Evolutionary conservation across 208 protist genomes (phyloP), one percentile per base, ranked within the genome.

Genomic region (Leishmania lainsoni): DNA sequence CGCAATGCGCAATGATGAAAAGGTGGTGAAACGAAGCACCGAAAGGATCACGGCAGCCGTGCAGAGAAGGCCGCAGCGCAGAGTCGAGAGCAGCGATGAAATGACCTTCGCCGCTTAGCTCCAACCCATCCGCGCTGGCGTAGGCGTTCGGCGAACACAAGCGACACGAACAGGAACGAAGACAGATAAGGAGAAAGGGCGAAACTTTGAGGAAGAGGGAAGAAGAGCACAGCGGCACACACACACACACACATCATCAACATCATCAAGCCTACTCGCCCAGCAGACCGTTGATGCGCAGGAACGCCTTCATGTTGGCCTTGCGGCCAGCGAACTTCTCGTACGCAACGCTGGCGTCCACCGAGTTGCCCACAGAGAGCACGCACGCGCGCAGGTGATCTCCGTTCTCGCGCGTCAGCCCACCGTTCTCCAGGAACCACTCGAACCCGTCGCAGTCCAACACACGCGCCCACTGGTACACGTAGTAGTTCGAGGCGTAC

Each of bases 401-500:
- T n/a, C 92, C 93, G 78, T 88, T 90, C 58, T 85, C 78, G 9
- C 89, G 85, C 2, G 83, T 78, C 20, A 92, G 81, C 3, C 92
- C 89, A 26, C 90, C 90, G 39, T 90, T 78, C 80, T 93, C 87
- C 2, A 90, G 88, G 71, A 96, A 92, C 79, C 87, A 93, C 54
- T 83, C 89, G 63, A 92, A 93, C 5, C 79, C 85, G 78, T 95
- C 90, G 51, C 89, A 87, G 56, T 90, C 86, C 48, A 94, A 78
- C 80, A 95, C 83, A 17, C 91, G 86, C 9, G 92, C 93, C 89
- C 87, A 90, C 75, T 89, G 86, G 83, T 97, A 97, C 22, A 81
- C 81, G 80, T 94, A 94, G 88, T 95, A 97, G 32, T 89, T 89
- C 5, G 90, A 79, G 20, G 84, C 39, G 82, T 97, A 97, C 20